These are phyloP conservation scores for Candolleomyces aberdarensis DNA, from an alignment of 768 basidiomycete genomes.

Conservation along the genomic window DNA sequence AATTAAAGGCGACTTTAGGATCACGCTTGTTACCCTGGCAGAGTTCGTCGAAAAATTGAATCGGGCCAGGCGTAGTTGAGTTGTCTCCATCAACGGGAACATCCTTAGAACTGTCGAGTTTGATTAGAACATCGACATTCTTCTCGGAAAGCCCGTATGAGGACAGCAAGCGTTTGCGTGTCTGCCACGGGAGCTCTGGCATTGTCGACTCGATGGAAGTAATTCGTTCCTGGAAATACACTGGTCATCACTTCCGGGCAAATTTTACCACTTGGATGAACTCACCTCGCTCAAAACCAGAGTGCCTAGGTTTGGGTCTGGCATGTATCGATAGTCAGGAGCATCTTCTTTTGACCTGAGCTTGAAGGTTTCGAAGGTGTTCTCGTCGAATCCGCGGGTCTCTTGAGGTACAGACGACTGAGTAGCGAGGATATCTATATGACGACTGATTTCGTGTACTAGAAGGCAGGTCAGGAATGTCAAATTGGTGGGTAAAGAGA, in stretches of 20 bases:
- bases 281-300: slow-evolving; percentile 53
- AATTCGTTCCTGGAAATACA: slow-evolving; percentile 53
- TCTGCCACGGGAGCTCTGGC: slow-evolving; percentile 75
- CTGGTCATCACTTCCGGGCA: not conserved
- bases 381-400: slow-evolving; percentile 88
- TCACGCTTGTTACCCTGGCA: slow-evolving; percentile 49
- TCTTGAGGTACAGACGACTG: slow-evolving; percentile 63
- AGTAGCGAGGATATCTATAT: slow-evolving; percentile 52
- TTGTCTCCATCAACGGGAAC: slow-evolving; percentile 58
- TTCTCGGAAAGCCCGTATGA: slow-evolving; percentile 48
- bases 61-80: slow-evolving; percentile 32
- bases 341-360: slow-evolving; percentile 91
- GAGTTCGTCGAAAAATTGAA: slow-evolving; percentile 76
- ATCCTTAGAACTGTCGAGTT: slow-evolving; percentile 63
- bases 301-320: slow-evolving; percentile 88
- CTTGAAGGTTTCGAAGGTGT: slow-evolving; percentile 74
- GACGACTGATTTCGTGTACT: slow-evolving; percentile 84
- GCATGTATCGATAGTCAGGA: slow-evolving; percentile 97
- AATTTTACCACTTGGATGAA: not conserved
- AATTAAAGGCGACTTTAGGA: slow-evolving; percentile 77
- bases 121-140: slow-evolving; percentile 75
- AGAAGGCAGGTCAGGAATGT: not conserved
- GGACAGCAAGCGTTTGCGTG: slow-evolving; percentile 51
- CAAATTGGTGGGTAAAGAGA: not conserved
- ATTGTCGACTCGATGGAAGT: slow-evolving; percentile 46